Evolutionary conservation across 192 early-diverging fungal species (phyloP).

Genomic region (Backusella morwellensis): DNA sequence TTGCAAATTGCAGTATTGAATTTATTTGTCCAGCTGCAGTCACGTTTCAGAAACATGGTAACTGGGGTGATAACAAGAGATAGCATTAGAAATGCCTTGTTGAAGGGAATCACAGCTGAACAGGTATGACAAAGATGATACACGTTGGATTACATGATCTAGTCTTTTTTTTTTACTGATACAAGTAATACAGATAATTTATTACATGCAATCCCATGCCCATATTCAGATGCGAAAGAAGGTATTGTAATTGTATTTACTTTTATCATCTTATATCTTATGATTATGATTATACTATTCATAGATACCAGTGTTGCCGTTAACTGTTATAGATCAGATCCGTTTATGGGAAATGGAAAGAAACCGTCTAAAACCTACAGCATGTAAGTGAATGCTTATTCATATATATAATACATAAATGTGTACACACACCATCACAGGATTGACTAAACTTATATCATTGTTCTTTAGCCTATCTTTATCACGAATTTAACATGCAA

Average conservation of each 20-base stretch:
- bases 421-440: no score
- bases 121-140: conserved; percentile 51
- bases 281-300: background rate
- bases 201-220: conserved; percentile 84
- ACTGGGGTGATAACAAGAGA: conserved; percentile 85
- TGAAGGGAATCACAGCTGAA: conserved; percentile 89
- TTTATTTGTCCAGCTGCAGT: conserved; percentile 81
- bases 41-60: conserved; percentile 91
- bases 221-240: conserved; percentile 89
- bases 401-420: background rate
- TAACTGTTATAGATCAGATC: conserved; percentile 95
- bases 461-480: conserved; percentile 55
- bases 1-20: conserved; percentile 92
- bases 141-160: background rate
- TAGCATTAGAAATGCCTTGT: conserved; percentile 77
- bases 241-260: conserved; percentile 20
- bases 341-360: conserved; percentile 95
- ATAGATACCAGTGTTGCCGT: conserved; percentile 74
- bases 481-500: conserved; percentile 70
- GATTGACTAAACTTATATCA: background rate
- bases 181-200: conserved; percentile 66
- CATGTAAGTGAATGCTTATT: conserved; percentile 21
- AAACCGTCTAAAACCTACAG: conserved; percentile 65
- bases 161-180: background rate
- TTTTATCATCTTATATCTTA: background rate